Base-by-base conservation (phyloP, 1,284 basidiomycete species). In the Ganoderma sinense region DNA sequence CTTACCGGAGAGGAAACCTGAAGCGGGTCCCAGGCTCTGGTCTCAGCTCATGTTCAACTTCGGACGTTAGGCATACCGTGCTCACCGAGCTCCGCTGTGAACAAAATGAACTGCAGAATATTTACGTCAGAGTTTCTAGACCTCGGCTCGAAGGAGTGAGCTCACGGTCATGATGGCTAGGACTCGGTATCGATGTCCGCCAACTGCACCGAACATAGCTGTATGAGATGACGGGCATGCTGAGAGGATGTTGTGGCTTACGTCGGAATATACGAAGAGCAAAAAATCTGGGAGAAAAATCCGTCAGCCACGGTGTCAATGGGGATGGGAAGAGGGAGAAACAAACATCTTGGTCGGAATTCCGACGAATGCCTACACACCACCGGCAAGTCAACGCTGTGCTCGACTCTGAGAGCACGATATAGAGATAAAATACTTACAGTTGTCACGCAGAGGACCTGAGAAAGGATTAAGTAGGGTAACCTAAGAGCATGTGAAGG, bases 221-320 rank as follows among this genome's bases (percentile, higher is more conserved):
- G 36, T 40, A n/a, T 40, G 64, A 7, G 53, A 56, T 29, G 39
- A 18, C 23, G 18, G 26, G 29, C 62, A 39, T 59, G 40, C 13
- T 11, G 6, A 7, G 26, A 20, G 2, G 43, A 18, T 8, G 6
- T 3, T 11, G 16, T 26, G 53, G 8, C 56, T 40, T 43, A 53
- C 67, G 58, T 23, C 60, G 33, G 31, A 64, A 68, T 23, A 65
- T 56, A 5, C 67, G 62, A 23, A 58, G 63, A 10, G 63, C 63
- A 18, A 68, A 65, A 48, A 60, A 68, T 8, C 67, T 68, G 13
- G 7, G 33, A 23, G 14, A n/a, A n/a, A 1, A 39, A 26, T 29
- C 2, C 2, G 18, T 48, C 7, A 41, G 23, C 6, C 26, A 13
- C 20, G 8, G 20, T 23, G 26, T 53, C 48, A 26, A 26, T 11